phyloP scores from a whole-genome alignment of 495 filamentous ascomycete species.

The Neurospora tetraspora region DNA sequence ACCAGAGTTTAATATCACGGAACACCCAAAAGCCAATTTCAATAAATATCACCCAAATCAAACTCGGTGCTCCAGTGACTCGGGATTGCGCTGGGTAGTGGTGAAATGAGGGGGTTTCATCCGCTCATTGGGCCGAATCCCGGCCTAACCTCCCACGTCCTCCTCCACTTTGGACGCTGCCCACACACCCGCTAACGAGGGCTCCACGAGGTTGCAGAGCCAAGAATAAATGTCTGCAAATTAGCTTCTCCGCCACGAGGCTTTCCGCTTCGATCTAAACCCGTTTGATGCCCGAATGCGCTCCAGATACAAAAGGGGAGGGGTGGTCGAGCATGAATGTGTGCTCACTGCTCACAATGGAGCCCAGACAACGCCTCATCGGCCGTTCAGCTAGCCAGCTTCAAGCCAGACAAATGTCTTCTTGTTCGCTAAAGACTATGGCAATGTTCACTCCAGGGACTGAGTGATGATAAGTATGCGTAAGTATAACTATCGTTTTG shows the following conservation, averaged over 20 bases:
- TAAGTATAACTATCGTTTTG: background rate
- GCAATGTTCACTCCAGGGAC: background rate
- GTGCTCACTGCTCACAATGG: background rate
- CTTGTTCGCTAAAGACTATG: background rate
- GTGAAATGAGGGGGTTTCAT: background rate
- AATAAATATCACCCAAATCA: background rate
- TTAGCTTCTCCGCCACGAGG: background rate
- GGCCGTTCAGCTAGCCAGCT: background rate
- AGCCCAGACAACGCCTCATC: background rate
- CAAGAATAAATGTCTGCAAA: background rate
- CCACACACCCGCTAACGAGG: background rate
- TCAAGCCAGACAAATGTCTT: background rate
- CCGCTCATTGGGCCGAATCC: background rate
- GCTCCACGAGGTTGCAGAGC: background rate
- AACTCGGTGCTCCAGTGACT: background rate
- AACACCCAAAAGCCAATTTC: background rate
- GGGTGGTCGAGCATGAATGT: background rate
- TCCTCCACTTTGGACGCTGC: background rate
- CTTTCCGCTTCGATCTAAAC: background rate
- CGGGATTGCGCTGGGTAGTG: background rate
- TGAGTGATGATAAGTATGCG: background rate
- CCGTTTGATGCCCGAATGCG: background rate
- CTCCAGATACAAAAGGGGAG: background rate
- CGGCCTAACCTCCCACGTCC: background rate
- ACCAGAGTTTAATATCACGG: background rate